Evolutionary conservation across 2,329 filamentous ascomycete species (phyloP).

Genomic region (Coniochaeta ligniaria): DNA sequence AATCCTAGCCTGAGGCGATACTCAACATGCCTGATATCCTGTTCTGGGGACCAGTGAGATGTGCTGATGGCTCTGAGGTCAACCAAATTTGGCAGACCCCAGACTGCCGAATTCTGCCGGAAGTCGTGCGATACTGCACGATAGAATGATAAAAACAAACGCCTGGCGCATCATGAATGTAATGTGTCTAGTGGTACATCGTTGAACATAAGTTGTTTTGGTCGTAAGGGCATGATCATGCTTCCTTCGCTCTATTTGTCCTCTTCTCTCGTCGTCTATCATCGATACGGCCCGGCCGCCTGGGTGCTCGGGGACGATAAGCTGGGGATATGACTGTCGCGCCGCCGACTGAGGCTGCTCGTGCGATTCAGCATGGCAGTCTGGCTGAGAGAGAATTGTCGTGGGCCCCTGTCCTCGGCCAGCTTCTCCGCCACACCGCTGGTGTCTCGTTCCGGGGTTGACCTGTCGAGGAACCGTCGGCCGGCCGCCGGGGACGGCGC

Average conservation of each 20-base stretch:
- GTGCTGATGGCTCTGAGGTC: no score
- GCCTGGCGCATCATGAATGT: constrained; percentile 6
- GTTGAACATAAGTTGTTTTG: constrained; percentile 6
- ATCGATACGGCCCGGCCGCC: constrained; percentile 37
- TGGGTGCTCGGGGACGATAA: constrained; percentile 30
- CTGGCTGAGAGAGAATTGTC: constrained; percentile 37
- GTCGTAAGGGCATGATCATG: constrained; percentile 11
- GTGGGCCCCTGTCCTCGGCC: constrained; percentile 33
- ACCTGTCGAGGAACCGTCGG: constrained; percentile 43
- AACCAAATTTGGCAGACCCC: no score
- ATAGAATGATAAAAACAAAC: constrained; percentile 3
- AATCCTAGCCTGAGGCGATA: background rate
- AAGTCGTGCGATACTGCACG: background rate
- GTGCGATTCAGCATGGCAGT: constrained; percentile 33
- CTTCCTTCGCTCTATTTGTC: background rate
- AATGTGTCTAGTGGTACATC: constrained; percentile 9
- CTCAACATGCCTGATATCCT: background rate
- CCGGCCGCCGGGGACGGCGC: constrained; percentile 15
- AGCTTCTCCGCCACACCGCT: constrained; percentile 26
- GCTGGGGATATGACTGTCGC: constrained; percentile 33
- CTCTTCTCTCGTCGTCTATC: constrained; percentile 11
- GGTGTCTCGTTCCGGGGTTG: constrained; percentile 31
- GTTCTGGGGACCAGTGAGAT: no score
- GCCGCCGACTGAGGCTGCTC: constrained; percentile 36
- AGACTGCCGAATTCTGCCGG: background rate